Evolutionary conservation across 208 protist genomes (phyloP).

Genomic region (Tritrichomonas musculus): DNA sequence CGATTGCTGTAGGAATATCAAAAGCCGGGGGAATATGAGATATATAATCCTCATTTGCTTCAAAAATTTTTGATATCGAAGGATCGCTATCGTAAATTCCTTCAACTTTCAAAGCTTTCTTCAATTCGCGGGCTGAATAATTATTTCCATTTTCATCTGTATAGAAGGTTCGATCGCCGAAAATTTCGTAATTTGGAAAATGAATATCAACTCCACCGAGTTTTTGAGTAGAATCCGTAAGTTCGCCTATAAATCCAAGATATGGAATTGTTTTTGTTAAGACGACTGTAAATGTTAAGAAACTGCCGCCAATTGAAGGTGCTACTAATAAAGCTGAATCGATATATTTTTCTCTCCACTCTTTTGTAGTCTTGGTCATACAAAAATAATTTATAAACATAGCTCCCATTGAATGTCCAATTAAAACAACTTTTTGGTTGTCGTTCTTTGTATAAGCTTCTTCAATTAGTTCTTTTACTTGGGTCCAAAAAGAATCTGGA

Average conservation of each 20-base stretch:
- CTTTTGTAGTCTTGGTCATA: background rate
- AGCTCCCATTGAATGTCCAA: background rate
- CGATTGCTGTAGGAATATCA: background rate
- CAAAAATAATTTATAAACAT: background rate
- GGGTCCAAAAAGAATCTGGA: background rate
- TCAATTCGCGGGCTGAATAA: background rate
- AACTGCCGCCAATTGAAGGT: background rate
- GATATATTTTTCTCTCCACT: background rate
- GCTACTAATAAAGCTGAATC: background rate
- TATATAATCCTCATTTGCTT: background rate
- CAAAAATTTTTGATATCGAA: too few species aligned
- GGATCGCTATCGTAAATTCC: background rate
- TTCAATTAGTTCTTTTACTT: background rate
- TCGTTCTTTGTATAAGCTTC: conserved; percentile 14
- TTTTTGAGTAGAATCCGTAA: too few species aligned
- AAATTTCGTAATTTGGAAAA: too few species aligned
- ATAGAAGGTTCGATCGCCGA: background rate
- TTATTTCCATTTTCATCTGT: background rate
- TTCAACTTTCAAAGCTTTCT: background rate
- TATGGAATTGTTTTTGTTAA: too few species aligned
- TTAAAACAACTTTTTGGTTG: background rate
- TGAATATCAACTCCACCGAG: too few species aligned
- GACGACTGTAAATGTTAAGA: too few species aligned
- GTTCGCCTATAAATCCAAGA: too few species aligned
- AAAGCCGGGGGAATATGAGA: background rate